Conservation (phyloP, 176 grass and related monocot species). For the Calamus simplicifolius region DNA sequence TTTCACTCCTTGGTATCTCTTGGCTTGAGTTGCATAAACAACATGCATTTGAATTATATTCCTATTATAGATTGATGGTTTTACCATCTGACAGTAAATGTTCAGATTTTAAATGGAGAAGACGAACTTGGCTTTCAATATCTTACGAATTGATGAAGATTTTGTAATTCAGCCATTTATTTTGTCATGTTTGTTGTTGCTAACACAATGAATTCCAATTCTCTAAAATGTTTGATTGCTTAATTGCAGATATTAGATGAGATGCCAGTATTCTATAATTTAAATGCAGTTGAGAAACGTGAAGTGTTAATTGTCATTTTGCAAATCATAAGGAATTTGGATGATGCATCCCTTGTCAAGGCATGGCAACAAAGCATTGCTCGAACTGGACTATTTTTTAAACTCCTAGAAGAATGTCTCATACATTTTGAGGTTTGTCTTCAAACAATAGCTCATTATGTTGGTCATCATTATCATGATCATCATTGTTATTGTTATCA, state of each 20-base stretch:
- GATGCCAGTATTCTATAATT: slow-evolving; percentile 99
- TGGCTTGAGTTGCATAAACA: no score
- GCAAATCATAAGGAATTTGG: slow-evolving; percentile 98
- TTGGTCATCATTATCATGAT: no score
- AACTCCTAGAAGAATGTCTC: slow-evolving; percentile 98
- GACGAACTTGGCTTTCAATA: no score
- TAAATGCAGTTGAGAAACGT: slow-evolving; percentile 92
- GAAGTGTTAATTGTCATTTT: slow-evolving; percentile 94
- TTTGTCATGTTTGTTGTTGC: not conserved
- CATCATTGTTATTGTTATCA: no score
- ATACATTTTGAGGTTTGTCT: slow-evolving; percentile 86
- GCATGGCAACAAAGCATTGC: slow-evolving; percentile 98
- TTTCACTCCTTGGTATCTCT: no score
- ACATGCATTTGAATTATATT: no score
- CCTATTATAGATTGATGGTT: no score
- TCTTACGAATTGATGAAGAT: no score
- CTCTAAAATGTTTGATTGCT: not conserved
- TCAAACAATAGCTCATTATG: not conserved
- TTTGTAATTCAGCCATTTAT: not conserved
- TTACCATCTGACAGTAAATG: no score
- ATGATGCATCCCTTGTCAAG: slow-evolving; percentile 88
- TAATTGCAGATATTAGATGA: slow-evolving; percentile 93
- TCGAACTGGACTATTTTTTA: slow-evolving; percentile 94
- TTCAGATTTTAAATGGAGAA: no score
- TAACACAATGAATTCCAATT: not conserved